phyloP scores from a whole-genome alignment of 768 basidiomycete species.

The Boletus tylopilopsis region DNA sequence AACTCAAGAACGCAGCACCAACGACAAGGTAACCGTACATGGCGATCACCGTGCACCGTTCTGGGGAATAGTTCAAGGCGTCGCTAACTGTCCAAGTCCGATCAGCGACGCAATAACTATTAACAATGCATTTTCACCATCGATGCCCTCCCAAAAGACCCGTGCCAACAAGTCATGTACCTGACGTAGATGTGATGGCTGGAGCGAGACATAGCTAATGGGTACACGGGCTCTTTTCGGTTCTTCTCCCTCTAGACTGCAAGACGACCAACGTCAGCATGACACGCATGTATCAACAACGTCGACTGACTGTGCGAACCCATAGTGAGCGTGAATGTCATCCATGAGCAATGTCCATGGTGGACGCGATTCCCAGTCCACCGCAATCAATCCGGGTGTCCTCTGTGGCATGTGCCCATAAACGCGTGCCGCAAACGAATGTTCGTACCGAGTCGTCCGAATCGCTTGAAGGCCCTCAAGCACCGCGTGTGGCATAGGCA shows the following conservation, averaged over 20 bases:
- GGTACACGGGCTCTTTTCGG: constrained; percentile 43
- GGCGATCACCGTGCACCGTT: constrained; percentile 73
- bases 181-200: constrained; percentile 56
- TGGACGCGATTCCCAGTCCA: constrained; percentile 69
- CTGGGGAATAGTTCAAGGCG: constrained; percentile 63
- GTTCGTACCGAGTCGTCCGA: constrained; percentile 57
- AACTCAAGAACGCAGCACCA: constrained; percentile 72
- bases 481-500: constrained; percentile 29
- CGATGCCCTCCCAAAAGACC: constrained; percentile 75
- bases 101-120: neutral
- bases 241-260: constrained; percentile 54
- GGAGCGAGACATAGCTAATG: constrained; percentile 62
- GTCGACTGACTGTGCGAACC: constrained; percentile 49
- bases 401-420: constrained; percentile 36
- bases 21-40: constrained; percentile 68
- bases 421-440: constrained; percentile 65
- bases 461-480: constrained; percentile 55
- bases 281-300: neutral
- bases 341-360: constrained; percentile 76
- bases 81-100: constrained; percentile 53
- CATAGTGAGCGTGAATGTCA: constrained; percentile 66
- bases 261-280: constrained; percentile 1
- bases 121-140: constrained; percentile 42
- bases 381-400: constrained; percentile 41
- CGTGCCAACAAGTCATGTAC: constrained; percentile 67